Conservation (phyloP, 2,329 filamentous ascomycete genomes). For the Pezicula neosporulosa region DNA sequence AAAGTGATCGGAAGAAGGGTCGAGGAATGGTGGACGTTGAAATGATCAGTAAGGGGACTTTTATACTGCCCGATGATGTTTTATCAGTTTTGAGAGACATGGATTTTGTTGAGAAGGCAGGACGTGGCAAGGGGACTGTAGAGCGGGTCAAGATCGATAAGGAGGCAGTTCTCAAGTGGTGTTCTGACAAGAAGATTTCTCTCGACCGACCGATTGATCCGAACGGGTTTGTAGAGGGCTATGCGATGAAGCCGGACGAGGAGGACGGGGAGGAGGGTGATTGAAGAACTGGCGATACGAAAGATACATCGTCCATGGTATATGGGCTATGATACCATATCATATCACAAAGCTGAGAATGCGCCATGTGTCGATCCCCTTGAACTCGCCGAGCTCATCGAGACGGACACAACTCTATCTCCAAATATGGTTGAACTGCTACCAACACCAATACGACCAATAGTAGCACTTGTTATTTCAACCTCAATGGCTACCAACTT, state of each 20-base stretch:
- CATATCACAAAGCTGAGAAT: neutral
- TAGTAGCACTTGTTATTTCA: neutral
- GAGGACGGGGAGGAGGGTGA: constrained; percentile 31
- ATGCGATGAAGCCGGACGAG: constrained; percentile 46
- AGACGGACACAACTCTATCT: too few relatives aligned
- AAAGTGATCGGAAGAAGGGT: constrained; percentile 19
- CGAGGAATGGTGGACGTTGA: constrained; percentile 57
- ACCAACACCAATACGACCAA: neutral
- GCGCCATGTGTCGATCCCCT: too few relatives aligned
- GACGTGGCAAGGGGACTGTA: constrained; percentile 36
- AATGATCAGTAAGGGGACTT: constrained; percentile 73
- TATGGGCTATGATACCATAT: neutral
- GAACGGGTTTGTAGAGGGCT: constrained; percentile 69
- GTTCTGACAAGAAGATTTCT: constrained; percentile 70
- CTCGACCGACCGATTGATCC: constrained; percentile 67
- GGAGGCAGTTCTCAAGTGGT: constrained; percentile 53
- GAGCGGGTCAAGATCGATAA: constrained; percentile 48
- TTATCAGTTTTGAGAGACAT: constrained; percentile 76
- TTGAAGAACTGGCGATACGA: constrained; percentile 1
- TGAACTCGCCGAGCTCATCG: too few relatives aligned
- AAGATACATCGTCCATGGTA: neutral
- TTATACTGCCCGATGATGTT: constrained; percentile 83
- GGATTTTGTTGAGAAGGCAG: constrained; percentile 63
- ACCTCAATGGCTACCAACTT: too few relatives aligned
- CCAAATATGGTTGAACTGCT: too few relatives aligned